Base-by-base conservation (phyloP, 352 stramenopile genomes). In the Sclerospora graminicola region DNA sequence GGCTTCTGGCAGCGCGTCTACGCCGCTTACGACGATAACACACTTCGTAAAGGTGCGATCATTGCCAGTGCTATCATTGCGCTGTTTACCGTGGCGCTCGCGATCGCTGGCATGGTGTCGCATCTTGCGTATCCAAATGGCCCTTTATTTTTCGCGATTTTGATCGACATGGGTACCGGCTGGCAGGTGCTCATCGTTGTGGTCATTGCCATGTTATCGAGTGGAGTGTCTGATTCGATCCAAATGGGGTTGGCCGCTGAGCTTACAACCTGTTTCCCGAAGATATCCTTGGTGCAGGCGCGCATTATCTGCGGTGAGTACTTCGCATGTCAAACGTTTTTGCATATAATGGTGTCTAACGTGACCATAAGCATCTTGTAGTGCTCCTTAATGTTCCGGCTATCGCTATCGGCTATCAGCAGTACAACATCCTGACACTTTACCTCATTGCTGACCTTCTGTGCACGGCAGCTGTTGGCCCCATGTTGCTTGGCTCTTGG, bases 1-100 rank as follows among this genome's bases (percentile, higher is more conserved):
- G 77, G 71, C 41, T 89, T 78, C 43, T 89, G 77, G 77, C 77
- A 86, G 53, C 73, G 77, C 31, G 75, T 85, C 35, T 87, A 77
- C 48, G 51, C 69, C 0, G 72, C 68, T 8, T 69, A 77, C 5
- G 67, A 81, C 54, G 63, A 85, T 48, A 41, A 37, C 9, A 83
- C 72, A 7, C 48, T 89, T 15, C 60, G 54, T 35, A 67, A 62
- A 20, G 72, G 58, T n/a, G 57, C 67, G 1, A 45, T 63, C 14
- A 54, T 71, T 26, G 62, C 73, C 13, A 69, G 61, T 8, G 21
- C 51, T 9, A 82, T 84, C 34, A 68, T 76, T 36, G 69, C 82
- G 5, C 51, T 77, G 27, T 89, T 89, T 55, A 89, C 75, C 2
- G 62, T 89, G 18, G 51, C 73, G 14, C 61, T 89, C 6, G 76